A percentile compares a stretch with the other conserved stretches of the same genome.
Conservation (phyloP, 2,329 filamentous ascomycete genomes). For the Thermothelomyces thermophilus region DNA sequence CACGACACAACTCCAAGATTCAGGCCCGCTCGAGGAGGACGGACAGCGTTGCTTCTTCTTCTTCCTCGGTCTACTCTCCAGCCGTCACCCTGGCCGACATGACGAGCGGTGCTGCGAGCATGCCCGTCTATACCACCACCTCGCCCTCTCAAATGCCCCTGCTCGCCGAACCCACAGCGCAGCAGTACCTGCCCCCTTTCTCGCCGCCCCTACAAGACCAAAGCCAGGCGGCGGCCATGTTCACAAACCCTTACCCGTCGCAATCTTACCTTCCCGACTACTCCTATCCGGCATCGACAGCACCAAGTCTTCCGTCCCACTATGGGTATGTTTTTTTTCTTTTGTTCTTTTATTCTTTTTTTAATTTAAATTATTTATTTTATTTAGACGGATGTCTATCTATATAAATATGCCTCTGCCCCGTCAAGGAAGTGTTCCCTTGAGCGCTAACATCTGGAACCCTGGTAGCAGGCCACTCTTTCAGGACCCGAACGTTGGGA, state of each 20-base stretch:
- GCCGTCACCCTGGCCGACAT: conserved; percentile 39
- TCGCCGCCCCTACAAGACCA: conserved; percentile 42
- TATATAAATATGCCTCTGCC: conserved; percentile 28
- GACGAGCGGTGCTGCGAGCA: conserved; percentile 33
- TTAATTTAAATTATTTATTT: no score
- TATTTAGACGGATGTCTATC: no score
- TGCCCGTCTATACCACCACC: conserved; percentile 48
- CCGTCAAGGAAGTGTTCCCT: not conserved
- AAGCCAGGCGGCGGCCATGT: conserved; percentile 26
- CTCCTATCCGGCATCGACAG: conserved; percentile 25
- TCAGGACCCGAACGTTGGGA: conserved; percentile 23
- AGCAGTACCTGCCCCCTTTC: conserved; percentile 45
- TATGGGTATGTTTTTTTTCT: conserved; percentile 27
- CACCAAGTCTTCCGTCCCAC: conserved; percentile 27
- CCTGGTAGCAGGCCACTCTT: conserved; percentile 18
- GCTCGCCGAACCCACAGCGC: conserved; percentile 42
- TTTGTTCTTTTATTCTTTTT: no score
- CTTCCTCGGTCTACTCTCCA: conserved; percentile 34
- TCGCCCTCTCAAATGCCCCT: conserved; percentile 45
- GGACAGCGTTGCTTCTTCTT: conserved; percentile 34
- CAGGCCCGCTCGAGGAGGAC: conserved; percentile 44
- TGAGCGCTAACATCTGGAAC: conserved; percentile 9
- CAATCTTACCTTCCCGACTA: conserved; percentile 31
- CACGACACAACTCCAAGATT: conserved; percentile 51
- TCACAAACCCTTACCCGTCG: conserved; percentile 31